A percentile compares a stretch with the other conserved stretches of the same genome.
Evolutionary conservation across 768 basidiomycete genomes (phyloP).

Genomic region (Cystobasidium ongulense): DNA sequence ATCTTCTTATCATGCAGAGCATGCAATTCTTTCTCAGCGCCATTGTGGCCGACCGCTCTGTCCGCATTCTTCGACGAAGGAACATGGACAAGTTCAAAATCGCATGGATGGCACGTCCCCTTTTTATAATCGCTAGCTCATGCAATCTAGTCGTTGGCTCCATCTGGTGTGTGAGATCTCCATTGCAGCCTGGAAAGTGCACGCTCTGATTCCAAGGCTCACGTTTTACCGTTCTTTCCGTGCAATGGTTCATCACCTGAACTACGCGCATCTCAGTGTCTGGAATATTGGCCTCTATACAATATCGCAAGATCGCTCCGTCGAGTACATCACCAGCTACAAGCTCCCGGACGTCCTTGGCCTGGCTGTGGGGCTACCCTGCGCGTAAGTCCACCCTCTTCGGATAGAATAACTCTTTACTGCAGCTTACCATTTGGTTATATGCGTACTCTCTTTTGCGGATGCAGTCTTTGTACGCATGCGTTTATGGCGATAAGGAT

Average conservation of each 20-base stretch:
- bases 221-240: no score
- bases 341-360: neutral
- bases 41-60: neutral
- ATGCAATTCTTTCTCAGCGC: constrained; percentile 10
- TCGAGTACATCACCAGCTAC: neutral
- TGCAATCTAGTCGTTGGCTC: neutral
- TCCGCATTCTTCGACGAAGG: neutral
- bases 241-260: neutral
- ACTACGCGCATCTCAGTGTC: neutral
- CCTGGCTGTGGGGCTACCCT: neutral
- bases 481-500: neutral
- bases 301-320: neutral
- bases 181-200: no score
- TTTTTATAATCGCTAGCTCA: neutral
- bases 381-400: neutral
- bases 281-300: neutral
- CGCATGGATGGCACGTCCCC: neutral
- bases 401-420: no score
- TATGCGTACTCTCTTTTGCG: neutral
- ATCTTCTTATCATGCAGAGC: no score
- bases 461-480: neutral
- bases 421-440: neutral
- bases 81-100: neutral
- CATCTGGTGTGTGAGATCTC: neutral
- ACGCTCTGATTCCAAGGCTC: no score